phyloP scores from a whole-genome alignment of 495 filamentous ascomycete species.

The Hypoxylon fragiforme region DNA sequence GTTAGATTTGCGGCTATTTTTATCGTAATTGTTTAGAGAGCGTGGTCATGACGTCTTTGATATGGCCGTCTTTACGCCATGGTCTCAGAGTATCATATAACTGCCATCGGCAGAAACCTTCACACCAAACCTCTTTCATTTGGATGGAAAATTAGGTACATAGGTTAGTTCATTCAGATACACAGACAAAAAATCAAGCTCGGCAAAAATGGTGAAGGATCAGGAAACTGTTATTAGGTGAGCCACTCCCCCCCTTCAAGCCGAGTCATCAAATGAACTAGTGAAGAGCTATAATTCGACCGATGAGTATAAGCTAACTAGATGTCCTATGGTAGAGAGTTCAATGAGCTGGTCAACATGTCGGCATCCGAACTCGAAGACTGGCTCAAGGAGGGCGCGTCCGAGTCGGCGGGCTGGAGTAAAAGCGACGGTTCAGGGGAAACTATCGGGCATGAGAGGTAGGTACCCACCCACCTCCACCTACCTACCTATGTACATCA shows the following conservation, averaged over 20 bases:
- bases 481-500: too few species aligned
- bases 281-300: too few species aligned
- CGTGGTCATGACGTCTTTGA: conserved; percentile 34
- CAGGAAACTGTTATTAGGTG: conserved; percentile 60
- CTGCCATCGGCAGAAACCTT: too few species aligned
- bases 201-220: conserved; percentile 60
- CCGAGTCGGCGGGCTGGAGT: conserved; percentile 59
- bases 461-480: background rate
- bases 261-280: background rate
- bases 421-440: conserved; percentile 62
- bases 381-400: conserved; percentile 62
- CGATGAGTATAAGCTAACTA: conserved; percentile 7
- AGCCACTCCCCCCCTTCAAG: conserved; percentile 1
- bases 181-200: background rate
- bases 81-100: background rate
- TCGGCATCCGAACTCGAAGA: conserved; percentile 58
- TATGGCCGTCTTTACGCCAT: conserved; percentile 2
- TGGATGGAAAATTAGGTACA: too few species aligned
- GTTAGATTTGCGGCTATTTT: too few species aligned
- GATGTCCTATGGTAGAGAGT: conserved; percentile 52
- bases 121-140: too few species aligned
- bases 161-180: background rate
- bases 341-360: conserved; percentile 74
- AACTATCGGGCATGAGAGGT: conserved; percentile 68
- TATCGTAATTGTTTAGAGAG: background rate